Base-by-base conservation (phyloP, 768 basidiomycete genomes). In the Austroboletus eburneus region DNA sequence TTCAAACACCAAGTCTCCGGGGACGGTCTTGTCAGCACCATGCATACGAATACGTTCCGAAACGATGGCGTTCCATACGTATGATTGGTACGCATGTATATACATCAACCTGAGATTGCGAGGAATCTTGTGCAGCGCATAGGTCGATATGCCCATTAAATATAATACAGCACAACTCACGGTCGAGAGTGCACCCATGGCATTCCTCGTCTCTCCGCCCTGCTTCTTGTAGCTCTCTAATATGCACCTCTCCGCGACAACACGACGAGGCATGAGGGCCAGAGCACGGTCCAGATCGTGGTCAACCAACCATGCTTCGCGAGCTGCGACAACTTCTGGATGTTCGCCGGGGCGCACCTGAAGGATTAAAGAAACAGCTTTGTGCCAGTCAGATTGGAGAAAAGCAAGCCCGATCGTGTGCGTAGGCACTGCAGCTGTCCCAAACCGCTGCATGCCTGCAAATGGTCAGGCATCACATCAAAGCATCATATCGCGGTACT, bases 81-180 rank as follows among this genome's bases (percentile, higher is more conserved):
- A 99, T 14, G 91, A 94, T 65, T 99, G 96, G 64, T 97, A 99
- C 24, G 94, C 94, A 66, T 99, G 96, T 45, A 97, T 83, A 64
- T 98, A 99, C 90, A 99, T 97, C 54, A 96, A 71, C 42, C 96
- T 80, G 49, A 99, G 78, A 61, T 95, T 98, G 46, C 87, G 79
- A 13, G 96, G 96, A 55, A 99, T 98, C 95, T 97, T 34, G n/a
- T 25, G 10, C 17, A 45, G 22, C 9, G 34, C 13, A 49, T 49
- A 56, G 43, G 17, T 49, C 32, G 12, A 23, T 39, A 29, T 42
- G 23, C 9, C 16, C 22, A 30, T 38, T 23, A 32, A 27, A 33
- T 17, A 14, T n/a, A 45, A 16, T 32, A 45, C 17, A 35, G 2
- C 4, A 23, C 16, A 29, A 65, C 73, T 59, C 65, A 91, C 92